These are phyloP conservation scores for Fusarium ambrosium DNA, from an alignment of 2,329 filamentous ascomycete genomes.

Conservation along the genomic window DNA sequence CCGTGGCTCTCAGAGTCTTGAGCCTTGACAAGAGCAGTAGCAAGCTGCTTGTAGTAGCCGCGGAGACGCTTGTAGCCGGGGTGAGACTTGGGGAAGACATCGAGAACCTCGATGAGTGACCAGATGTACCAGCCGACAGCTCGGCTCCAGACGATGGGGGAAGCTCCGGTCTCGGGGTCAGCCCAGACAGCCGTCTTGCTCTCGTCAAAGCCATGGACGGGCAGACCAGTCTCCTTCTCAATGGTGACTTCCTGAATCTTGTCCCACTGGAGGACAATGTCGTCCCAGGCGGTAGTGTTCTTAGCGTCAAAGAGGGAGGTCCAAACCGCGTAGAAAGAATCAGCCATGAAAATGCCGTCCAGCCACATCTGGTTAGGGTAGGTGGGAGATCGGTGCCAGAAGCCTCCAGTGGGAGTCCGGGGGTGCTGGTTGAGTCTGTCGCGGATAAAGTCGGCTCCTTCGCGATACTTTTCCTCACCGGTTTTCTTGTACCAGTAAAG, in stretches of 20 bases:
- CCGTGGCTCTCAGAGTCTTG: constrained; percentile 61
- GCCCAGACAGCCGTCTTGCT: constrained; percentile 65
- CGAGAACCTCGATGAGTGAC: constrained; percentile 64
- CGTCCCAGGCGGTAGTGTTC: constrained; percentile 59
- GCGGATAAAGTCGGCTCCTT: constrained; percentile 61
- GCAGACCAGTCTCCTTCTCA: constrained; percentile 55
- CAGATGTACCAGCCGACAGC: constrained; percentile 68
- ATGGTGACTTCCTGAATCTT: constrained; percentile 59
- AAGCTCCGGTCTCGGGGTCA: constrained; percentile 62
- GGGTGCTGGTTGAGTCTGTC: constrained; percentile 63
- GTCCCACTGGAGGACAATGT: constrained; percentile 60
- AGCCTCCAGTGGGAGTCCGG: constrained; percentile 64
- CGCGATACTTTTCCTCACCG: constrained; percentile 61
- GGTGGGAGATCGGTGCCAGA: constrained; percentile 64
- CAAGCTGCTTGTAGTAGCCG: constrained; percentile 50
- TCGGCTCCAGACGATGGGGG: constrained; percentile 67
- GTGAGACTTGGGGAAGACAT: constrained; percentile 58
- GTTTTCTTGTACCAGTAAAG: constrained; percentile 64
- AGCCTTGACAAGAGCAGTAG: constrained; percentile 47
- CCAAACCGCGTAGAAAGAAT: constrained; percentile 59
- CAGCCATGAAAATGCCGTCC: constrained; percentile 67
- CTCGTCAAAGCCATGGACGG: constrained; percentile 69
- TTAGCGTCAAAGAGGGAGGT: constrained; percentile 53
- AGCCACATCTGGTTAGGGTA: constrained; percentile 71
- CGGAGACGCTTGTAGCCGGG: constrained; percentile 53